A percentile compares a stretch with the other conserved stretches of the same genome.
These are phyloP conservation scores for Corchorus olitorius DNA, from an alignment of 345 rosid genomes.

Conservation along the genomic window DNA sequence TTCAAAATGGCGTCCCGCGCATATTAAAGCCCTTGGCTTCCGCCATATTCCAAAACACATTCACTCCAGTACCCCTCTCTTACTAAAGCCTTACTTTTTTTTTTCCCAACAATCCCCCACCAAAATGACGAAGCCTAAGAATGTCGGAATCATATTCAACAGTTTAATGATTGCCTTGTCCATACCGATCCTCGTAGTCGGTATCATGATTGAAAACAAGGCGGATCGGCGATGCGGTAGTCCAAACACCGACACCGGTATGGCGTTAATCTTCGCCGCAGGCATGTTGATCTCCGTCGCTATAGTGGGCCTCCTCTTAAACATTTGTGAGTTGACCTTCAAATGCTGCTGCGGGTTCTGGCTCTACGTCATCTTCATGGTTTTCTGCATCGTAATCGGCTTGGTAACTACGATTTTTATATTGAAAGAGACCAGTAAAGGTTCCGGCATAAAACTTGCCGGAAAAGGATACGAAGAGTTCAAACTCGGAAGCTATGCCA, in stretches of 20 bases:
- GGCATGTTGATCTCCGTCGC: conserved; percentile 64
- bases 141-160: conserved; percentile 40
- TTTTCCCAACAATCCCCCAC: background rate
- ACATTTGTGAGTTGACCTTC: too few relatives aligned
- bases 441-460: conserved; percentile 59
- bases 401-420: conserved; percentile 65
- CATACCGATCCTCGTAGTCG: conserved; percentile 59
- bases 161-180: conserved; percentile 22
- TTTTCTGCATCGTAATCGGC: conserved; percentile 50
- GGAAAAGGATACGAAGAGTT: conserved; percentile 73
- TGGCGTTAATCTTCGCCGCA: conserved; percentile 57
- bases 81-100: background rate
- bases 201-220: conserved; percentile 64
- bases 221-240: conserved; percentile 55
- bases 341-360: too few relatives aligned
- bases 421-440: conserved; percentile 65
- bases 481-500: conserved; percentile 55
- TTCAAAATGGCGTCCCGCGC: background rate
- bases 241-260: conserved; percentile 59
- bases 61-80: background rate
- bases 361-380: conserved; percentile 63
- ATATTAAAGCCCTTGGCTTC: background rate
- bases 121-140: background rate
- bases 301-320: conserved; percentile 62
- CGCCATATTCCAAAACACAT: background rate